Evolutionary conservation across 805 yeast species (phyloP).

Genomic region (Cyberlindnera samutprakarnensis): DNA sequence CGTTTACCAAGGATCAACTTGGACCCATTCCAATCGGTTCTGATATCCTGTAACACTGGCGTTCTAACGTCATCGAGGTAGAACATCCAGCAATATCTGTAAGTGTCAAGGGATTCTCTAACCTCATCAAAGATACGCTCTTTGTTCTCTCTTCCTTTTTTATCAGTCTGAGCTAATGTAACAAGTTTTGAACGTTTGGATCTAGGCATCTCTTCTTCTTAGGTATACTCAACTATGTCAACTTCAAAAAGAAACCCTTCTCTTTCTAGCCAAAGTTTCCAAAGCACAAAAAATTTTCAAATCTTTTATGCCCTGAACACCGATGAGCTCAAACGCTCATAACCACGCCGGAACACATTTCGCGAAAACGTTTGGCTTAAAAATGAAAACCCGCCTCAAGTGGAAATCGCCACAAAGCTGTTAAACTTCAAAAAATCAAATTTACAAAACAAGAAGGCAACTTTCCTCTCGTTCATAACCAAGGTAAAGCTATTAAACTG

Average conservation of each 20-base stretch:
- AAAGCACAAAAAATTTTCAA: slow-evolving; percentile 1
- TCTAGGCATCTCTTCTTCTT: slow-evolving; percentile 67
- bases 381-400: too few relatives aligned
- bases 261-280: too few relatives aligned
- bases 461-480: too few relatives aligned
- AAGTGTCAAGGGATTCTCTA: slow-evolving; percentile 71
- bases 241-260: too few relatives aligned
- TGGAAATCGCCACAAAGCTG: too few relatives aligned
- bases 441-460: too few relatives aligned
- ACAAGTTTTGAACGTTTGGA: slow-evolving; percentile 95
- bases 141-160: slow-evolving; percentile 90
- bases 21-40: slow-evolving; percentile 90
- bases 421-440: too few relatives aligned
- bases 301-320: too few relatives aligned
- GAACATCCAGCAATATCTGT: slow-evolving; percentile 76
- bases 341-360: too few relatives aligned
- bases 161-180: slow-evolving; percentile 92
- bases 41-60: slow-evolving; percentile 87
- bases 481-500: too few relatives aligned
- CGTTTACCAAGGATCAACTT: slow-evolving; percentile 86
- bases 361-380: too few relatives aligned
- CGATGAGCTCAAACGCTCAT: slow-evolving; percentile 4
- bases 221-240: too few relatives aligned
- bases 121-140: slow-evolving; percentile 87
- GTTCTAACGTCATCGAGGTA: slow-evolving; percentile 90